Conservation (phyloP, 192 early-diverging fungal genomes). For the Coemansia sp. region DNA sequence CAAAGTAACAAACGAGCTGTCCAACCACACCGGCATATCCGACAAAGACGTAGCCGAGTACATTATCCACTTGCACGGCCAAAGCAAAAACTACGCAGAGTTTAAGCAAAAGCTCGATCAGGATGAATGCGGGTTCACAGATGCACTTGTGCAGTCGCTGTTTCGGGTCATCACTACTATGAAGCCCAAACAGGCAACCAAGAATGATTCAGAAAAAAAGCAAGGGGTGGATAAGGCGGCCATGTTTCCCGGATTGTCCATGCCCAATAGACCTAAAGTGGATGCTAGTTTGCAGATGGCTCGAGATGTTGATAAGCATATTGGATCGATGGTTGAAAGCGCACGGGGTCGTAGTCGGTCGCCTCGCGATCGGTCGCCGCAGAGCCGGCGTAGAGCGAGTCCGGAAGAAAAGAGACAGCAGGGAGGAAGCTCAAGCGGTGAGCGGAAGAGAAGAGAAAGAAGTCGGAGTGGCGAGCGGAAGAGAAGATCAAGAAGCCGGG, state of each 20-base stretch:
- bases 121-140: slow-evolving; percentile 80
- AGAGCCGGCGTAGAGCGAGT: not conserved
- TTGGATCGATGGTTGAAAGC: slow-evolving; percentile 30
- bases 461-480: not conserved
- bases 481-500: not conserved
- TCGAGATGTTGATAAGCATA: slow-evolving; percentile 36
- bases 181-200: slow-evolving; percentile 56
- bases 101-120: slow-evolving; percentile 72
- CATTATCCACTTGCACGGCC: slow-evolving; percentile 80
- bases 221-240: slow-evolving; percentile 59
- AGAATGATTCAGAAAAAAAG: not conserved
- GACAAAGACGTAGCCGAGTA: slow-evolving; percentile 93
- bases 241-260: slow-evolving; percentile 79
- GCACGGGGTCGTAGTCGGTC: slow-evolving; percentile 30
- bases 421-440: not conserved
- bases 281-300: slow-evolving; percentile 28
- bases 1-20: slow-evolving; percentile 87
- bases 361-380: slow-evolving; percentile 26
- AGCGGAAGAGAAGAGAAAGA: not conserved
- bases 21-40: slow-evolving; percentile 87
- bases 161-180: slow-evolving; percentile 88
- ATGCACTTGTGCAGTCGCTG: slow-evolving; percentile 76
- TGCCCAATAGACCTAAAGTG: slow-evolving; percentile 23
- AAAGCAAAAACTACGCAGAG: slow-evolving; percentile 58
- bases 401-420: slow-evolving; percentile 22